Evolutionary conservation across 129 eudicot species (phyloP).

Genomic region (Chrysanthemum seticuspe): DNA sequence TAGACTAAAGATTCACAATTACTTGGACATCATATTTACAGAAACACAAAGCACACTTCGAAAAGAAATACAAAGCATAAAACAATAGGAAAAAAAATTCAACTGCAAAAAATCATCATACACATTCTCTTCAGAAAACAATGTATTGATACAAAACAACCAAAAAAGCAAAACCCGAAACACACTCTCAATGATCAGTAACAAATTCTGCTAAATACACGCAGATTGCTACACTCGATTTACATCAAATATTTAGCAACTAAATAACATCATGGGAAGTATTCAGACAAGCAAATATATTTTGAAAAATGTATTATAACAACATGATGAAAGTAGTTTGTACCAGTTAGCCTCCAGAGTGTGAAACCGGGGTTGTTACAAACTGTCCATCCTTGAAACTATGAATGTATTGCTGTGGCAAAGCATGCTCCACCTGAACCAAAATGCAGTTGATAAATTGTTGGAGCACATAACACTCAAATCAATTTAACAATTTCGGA

Average conservation of each 20-base stretch:
- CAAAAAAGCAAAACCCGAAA: conserved; percentile 18
- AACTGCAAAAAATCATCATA: conserved; percentile 15
- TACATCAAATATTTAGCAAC: conserved; percentile 5
- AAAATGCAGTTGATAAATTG: background rate
- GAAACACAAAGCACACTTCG: background rate
- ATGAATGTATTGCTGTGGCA: conserved; percentile 91
- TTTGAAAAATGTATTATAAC: background rate
- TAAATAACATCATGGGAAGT: background rate
- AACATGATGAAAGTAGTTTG: conserved; percentile 5
- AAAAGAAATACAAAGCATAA: background rate
- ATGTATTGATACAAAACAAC: conserved; percentile 16
- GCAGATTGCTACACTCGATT: conserved; percentile 12
- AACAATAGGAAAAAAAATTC: background rate
- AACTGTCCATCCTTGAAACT: conserved; percentile 81
- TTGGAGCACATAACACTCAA: no score
- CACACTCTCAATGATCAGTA: conserved; percentile 14
- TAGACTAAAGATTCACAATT: background rate
- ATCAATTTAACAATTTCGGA: no score
- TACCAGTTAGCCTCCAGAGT: conserved; percentile 73
- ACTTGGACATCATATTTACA: background rate
- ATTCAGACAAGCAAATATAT: background rate
- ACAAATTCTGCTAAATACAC: conserved; percentile 1
- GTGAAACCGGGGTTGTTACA: conserved; percentile 83
- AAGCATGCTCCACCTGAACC: conserved; percentile 31
- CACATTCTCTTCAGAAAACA: conserved; percentile 20